These are phyloP conservation scores for Arxiozyma bovina DNA, from an alignment of 1,139 yeast genomes.

Conservation along the genomic window DNA sequence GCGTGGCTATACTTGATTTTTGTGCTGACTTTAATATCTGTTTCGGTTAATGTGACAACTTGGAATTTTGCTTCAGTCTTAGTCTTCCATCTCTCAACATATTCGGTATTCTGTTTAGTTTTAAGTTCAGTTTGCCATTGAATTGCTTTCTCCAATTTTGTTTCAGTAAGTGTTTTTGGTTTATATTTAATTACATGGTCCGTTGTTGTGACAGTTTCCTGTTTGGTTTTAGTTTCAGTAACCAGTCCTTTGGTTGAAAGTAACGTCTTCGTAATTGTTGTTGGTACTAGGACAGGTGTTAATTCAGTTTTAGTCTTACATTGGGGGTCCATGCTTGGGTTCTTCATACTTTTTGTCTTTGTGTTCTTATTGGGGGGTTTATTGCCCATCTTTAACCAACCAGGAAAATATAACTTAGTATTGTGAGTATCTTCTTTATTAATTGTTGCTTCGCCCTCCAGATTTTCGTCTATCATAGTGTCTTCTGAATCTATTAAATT, in stretches of 20 bases:
- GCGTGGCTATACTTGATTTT: conserved; percentile 13
- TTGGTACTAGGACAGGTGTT: conserved; percentile 8
- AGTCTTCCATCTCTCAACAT: conserved; percentile 6
- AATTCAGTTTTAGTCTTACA: conserved; percentile 5
- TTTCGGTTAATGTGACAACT: conserved; percentile 11
- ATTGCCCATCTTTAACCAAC: conserved; percentile 6
- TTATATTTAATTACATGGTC: conserved; percentile 8
- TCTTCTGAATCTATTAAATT: neutral
- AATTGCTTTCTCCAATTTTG: neutral
- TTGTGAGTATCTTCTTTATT: neutral
- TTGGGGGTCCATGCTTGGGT: conserved; percentile 6
- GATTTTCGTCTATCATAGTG: neutral
- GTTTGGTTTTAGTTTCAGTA: conserved; percentile 4
- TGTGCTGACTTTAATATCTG: conserved; percentile 14
- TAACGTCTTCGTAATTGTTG: conserved; percentile 7
- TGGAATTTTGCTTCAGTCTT: conserved; percentile 7
- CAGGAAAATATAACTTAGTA: conserved; percentile 1
- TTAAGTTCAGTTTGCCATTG: conserved; percentile 4
- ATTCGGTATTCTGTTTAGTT: conserved; percentile 7
- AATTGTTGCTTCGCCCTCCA: neutral
- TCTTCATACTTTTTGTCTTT: conserved; percentile 6
- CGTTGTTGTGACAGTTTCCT: conserved; percentile 8
- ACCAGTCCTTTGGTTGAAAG: neutral
- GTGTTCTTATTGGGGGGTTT: conserved; percentile 2
- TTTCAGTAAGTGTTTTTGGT: neutral